Base-by-base conservation (phyloP, 176 grass and related monocot species). In the Echinochloa phyllopogon region DNA sequence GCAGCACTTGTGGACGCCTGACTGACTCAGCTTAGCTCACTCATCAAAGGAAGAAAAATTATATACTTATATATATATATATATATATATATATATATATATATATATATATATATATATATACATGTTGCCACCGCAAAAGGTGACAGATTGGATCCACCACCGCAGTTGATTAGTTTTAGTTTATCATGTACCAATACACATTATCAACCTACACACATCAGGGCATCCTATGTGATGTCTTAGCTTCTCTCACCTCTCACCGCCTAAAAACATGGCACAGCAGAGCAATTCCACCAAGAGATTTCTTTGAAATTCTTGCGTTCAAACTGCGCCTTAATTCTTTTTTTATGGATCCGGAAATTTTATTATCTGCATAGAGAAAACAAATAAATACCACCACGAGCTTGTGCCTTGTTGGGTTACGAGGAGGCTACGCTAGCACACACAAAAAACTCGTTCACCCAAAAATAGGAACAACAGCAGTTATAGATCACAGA, bases 91-190 rank as follows among this genome's bases (percentile, higher is more conserved):
- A n/a, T n/a, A n/a, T n/a, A n/a, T n/a, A n/a, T n/a, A n/a, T n/a
- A n/a, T n/a, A n/a, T n/a, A n/a, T n/a, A n/a, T n/a, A n/a, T n/a
- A n/a, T n/a, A n/a, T 71, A 72, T 49, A 16, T 71, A 27, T 4
- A 48, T 49, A 48, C 25, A 57, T 45, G 86, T 55, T 52, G 78
- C 64, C 83, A 86, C 78, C 65, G 65, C 83, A 40, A 90, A 90
- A 90, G 83, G 79, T 86, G 78, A 82, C 83, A 90, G 65, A 72
- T 86, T 90, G 83, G 88, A 90, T 90, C 83, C 72, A 90, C 70
- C 53, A 71, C 64, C 64, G 49, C 67, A 38, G 27, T 15, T 59
- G 24, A 85, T 75, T 65, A 56, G 40, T 36, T 61, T 58, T 67
- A 10, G 62, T 53, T 67, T 53, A 67, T 51, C 45, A 67, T 50